phyloP scores from a whole-genome alignment of 176 grass and related monocot species.

The Saccharum officinarum region DNA sequence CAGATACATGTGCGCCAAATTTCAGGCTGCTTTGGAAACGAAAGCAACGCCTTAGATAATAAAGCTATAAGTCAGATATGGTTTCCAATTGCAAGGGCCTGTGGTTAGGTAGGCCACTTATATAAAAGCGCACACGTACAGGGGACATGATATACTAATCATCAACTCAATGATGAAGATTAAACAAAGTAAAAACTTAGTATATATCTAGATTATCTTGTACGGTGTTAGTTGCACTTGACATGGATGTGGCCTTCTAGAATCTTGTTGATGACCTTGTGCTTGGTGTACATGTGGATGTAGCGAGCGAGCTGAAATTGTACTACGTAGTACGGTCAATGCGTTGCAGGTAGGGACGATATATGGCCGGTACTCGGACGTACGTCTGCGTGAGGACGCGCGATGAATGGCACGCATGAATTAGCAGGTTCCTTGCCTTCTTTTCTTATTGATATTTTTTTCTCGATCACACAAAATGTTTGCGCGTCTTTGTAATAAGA shows the following conservation, averaged over 20 bases:
- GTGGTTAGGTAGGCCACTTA: neutral
- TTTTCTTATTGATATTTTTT: no score
- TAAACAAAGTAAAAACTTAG: neutral
- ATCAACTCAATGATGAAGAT: neutral
- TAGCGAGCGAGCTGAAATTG: neutral
- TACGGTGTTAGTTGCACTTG: neutral
- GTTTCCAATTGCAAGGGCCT: neutral
- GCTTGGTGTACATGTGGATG: no score
- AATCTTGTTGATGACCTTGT: slow-evolving; percentile 26
- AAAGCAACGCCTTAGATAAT: neutral
- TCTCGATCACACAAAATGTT: no score
- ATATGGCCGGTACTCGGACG: neutral
- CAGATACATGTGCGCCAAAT: neutral
- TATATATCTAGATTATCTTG: neutral
- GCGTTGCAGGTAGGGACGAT: slow-evolving; percentile 12
- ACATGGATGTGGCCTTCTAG: slow-evolving; percentile 39
- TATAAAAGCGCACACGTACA: neutral
- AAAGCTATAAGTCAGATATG: neutral
- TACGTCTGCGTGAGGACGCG: neutral
- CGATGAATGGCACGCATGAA: neutral
- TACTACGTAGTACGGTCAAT: neutral
- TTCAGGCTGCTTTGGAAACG: neutral
- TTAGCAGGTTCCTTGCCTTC: no score
- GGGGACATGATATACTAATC: neutral
- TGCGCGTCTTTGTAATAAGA: no score